Conservation (phyloP, 257 asterid species). For the Petunia axillaris region DNA sequence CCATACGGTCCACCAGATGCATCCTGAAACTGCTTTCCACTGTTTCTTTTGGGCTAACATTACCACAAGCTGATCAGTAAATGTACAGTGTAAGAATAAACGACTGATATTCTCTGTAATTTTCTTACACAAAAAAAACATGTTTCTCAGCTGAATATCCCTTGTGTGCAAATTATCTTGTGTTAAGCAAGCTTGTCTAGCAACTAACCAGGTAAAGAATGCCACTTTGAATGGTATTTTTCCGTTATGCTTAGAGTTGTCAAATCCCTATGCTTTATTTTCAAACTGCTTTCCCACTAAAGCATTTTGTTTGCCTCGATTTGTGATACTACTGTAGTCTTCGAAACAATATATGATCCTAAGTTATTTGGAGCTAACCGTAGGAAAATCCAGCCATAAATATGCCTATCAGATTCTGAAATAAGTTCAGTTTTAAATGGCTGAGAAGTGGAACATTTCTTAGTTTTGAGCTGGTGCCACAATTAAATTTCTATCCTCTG, state of each 20-base stretch:
- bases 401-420: background rate
- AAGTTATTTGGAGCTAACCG: background rate
- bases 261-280: background rate
- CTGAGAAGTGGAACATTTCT: background rate
- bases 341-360: background rate
- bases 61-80: too few species aligned
- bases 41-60: too few species aligned
- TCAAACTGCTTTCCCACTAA: background rate
- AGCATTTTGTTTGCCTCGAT: background rate
- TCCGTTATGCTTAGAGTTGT: slow-evolving; percentile 6
- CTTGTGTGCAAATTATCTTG: too few species aligned
- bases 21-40: too few species aligned
- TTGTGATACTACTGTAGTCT: background rate
- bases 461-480: background rate
- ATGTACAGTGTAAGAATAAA: too few species aligned
- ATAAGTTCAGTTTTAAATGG: background rate
- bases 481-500: background rate
- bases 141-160: too few species aligned
- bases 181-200: too few species aligned
- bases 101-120: too few species aligned
- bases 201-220: too few species aligned
- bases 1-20: too few species aligned
- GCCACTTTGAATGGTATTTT: too few species aligned
- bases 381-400: slow-evolving; percentile 16
- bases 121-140: too few species aligned